Evolutionary conservation across 2,329 filamentous ascomycete species (phyloP).

Genomic region (Nemania bipapillata): DNA sequence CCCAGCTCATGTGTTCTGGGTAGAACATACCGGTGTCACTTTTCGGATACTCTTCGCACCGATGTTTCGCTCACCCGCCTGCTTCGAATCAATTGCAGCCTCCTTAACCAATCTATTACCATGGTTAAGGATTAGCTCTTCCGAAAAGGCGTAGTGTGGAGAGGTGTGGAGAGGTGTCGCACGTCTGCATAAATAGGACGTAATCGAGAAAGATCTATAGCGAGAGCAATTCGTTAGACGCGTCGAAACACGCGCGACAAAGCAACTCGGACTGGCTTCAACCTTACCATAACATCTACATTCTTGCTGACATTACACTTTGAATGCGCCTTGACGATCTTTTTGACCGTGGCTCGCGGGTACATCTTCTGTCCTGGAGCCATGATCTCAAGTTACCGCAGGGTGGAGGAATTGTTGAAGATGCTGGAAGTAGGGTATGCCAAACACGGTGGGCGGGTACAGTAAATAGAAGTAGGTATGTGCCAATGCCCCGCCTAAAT

Average conservation of each 20-base stretch:
- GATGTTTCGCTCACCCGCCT: slow-evolving; percentile 76
- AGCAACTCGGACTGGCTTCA: slow-evolving; percentile 33
- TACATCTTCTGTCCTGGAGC: slow-evolving; percentile 78
- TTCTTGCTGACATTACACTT: slow-evolving; percentile 84
- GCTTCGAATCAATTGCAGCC: slow-evolving; percentile 78
- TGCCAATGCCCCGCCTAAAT: slow-evolving; percentile 26
- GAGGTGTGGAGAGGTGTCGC: slow-evolving; percentile 45
- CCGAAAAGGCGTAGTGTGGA: background rate
- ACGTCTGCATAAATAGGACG: slow-evolving; percentile 80
- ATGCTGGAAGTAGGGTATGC: background rate
- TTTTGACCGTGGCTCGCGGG: slow-evolving; percentile 84
- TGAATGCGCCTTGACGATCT: slow-evolving; percentile 89
- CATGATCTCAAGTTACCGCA: slow-evolving; percentile 55
- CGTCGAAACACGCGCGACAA: slow-evolving; percentile 46
- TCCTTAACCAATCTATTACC: slow-evolving; percentile 76
- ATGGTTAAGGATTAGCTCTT: slow-evolving; percentile 19
- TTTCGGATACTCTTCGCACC: slow-evolving; percentile 81
- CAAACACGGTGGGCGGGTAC: background rate
- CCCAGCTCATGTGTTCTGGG: background rate
- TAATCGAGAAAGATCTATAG: slow-evolving; percentile 84
- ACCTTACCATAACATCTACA: slow-evolving; percentile 80
- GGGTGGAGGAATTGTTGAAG: background rate
- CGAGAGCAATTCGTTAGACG: slow-evolving; percentile 39
- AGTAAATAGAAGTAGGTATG: too few species aligned
- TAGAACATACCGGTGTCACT: slow-evolving; percentile 73